A percentile compares a stretch with the other conserved stretches of the same genome.
Conservation (phyloP, 805 yeast genomes). For the Pichia exigua region DNA sequence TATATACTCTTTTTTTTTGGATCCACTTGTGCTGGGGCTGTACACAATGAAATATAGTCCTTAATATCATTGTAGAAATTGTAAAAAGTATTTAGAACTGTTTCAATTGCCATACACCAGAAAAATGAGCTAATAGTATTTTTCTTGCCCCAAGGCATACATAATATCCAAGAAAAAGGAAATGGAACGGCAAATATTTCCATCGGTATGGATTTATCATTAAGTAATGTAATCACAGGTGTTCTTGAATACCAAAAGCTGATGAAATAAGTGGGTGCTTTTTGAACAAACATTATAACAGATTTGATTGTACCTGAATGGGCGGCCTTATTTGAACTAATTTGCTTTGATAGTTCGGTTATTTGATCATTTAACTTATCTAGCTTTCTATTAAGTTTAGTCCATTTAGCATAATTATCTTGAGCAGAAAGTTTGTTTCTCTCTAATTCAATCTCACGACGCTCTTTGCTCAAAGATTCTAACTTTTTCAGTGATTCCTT, state of each 20-base stretch:
- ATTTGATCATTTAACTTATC: conserved; percentile 52
- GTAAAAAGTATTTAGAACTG: neutral
- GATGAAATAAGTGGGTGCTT: conserved; percentile 30
- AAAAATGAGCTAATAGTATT: conserved; percentile 1
- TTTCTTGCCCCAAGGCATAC: conserved; percentile 6
- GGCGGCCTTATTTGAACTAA: conserved; percentile 31
- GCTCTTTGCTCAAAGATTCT: conserved; percentile 33
- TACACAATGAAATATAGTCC: neutral
- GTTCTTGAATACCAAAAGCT: conserved; percentile 4
- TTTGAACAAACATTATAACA: conserved; percentile 37
- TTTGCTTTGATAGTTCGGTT: conserved; percentile 31
- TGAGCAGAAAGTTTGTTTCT: conserved; percentile 69
- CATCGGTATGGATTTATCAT: neutral
- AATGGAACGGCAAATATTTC: neutral
- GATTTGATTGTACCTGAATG: conserved; percentile 12
- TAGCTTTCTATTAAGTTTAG: conserved; percentile 70
- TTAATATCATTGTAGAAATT: neutral
- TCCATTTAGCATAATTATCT: conserved; percentile 95
- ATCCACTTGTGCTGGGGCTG: neutral
- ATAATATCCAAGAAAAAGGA: neutral
- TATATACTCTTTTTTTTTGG: neutral
- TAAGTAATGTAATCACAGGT: neutral
- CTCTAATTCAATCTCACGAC: conserved; percentile 40
- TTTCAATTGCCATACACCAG: conserved; percentile 4
- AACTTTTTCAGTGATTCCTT: conserved; percentile 15